phyloP scores from a whole-genome alignment of 2,329 filamentous ascomycete genomes.

The Pseudogymnoascus sp. region DNA sequence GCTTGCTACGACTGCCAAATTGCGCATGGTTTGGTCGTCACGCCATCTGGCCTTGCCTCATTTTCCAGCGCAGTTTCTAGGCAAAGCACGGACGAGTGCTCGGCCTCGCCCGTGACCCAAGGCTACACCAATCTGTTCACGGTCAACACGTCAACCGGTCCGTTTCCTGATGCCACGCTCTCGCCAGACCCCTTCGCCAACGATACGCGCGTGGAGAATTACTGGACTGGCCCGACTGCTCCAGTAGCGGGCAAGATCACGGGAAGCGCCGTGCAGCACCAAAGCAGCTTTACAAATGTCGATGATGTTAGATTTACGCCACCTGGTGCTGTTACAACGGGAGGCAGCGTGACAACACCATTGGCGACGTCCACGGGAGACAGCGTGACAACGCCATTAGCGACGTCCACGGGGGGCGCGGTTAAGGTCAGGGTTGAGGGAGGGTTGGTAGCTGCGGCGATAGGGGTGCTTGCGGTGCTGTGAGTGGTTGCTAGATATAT shows the following conservation, averaged over 20 bases:
- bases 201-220: neutral
- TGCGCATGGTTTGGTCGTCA: neutral
- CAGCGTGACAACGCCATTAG: neutral
- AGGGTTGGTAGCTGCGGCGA: neutral
- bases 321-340: neutral
- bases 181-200: conserved; percentile 5
- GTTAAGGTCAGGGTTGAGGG: neutral
- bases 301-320: neutral
- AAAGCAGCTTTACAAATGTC: neutral
- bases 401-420: neutral
- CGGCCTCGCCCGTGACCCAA: neutral
- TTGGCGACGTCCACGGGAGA: neutral
- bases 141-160: neutral
- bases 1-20: conserved; percentile 7
- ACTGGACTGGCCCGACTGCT: conserved; percentile 5
- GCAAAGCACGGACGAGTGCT: neutral
- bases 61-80: neutral
- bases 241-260: conserved; percentile 8
- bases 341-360: neutral
- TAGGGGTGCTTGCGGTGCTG: neutral
- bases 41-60: neutral
- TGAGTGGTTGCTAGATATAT: neutral
- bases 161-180: neutral
- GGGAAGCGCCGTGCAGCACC: neutral
- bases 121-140: neutral